A percentile compares a stretch with the other conserved stretches of the same genome.
phyloP scores from a whole-genome alignment of 1,284 basidiomycete genomes.

The Inonotus obliquus region DNA sequence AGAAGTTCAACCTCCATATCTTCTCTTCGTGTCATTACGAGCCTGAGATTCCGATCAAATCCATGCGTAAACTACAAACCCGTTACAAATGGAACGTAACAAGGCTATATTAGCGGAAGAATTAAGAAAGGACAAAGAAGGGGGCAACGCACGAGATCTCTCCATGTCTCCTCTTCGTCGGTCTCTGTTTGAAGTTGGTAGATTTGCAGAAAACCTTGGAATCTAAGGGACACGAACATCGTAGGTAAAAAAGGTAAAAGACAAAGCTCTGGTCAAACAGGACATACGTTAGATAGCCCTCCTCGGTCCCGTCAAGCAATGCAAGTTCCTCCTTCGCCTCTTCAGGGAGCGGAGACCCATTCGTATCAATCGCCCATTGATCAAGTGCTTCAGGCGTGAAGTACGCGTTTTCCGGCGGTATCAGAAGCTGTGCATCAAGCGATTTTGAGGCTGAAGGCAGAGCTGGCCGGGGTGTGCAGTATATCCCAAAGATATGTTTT shows the following conservation, averaged over 20 bases:
- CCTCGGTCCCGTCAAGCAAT: conserved; percentile 67
- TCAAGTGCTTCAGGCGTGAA: conserved; percentile 57
- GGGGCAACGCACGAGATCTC: conserved; percentile 53
- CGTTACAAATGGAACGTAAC: not conserved
- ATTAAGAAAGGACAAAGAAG: conserved; percentile 12
- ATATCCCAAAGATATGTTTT: conserved; percentile 69
- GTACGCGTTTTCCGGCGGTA: conserved; percentile 54
- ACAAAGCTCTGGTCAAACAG: not conserved
- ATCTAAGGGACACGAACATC: too few species aligned
- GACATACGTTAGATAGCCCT: conserved; percentile 69
- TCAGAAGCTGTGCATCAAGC: conserved; percentile 30
- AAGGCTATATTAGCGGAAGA: not conserved
- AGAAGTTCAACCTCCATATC: conserved; percentile 30
- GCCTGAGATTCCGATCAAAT: conserved; percentile 59
- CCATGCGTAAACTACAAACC: conserved; percentile 65
- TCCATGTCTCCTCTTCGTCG: conserved; percentile 79
- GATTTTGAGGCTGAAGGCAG: conserved; percentile 13
- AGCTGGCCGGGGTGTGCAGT: conserved; percentile 49
- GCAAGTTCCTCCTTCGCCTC: conserved; percentile 76
- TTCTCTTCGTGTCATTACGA: conserved; percentile 57
- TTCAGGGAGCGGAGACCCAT: conserved; percentile 64
- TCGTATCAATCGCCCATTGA: conserved; percentile 71
- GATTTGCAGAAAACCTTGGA: conserved; percentile 74
- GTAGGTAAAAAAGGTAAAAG: not conserved
- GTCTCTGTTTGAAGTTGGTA: conserved; percentile 78